Evolutionary conservation across 1,284 basidiomycete species (phyloP), one percentile per base, ranked within the genome.

Genomic region (Rugosomyces carneus): DNA sequence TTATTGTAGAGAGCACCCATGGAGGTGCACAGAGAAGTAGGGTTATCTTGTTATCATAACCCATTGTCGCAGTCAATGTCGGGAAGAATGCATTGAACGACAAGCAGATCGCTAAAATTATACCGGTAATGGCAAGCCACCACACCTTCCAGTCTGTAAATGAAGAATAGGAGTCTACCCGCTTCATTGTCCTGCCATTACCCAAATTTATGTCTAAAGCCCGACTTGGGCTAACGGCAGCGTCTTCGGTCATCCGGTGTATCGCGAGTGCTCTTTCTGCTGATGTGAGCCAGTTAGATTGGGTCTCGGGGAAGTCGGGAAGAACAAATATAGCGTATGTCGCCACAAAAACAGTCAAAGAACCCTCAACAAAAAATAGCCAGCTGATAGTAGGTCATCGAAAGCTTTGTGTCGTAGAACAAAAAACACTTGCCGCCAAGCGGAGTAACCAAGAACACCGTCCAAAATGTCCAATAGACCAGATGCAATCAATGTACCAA

Each of bases 31-130:
- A 87, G 48, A 91, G 71, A 36, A 90, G 58, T 26, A 90, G 68
- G 3, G 85, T 82, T 20, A 81, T 71, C 2, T 79, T 84, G 26
- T 69, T 63, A 54, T 67, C 72, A 63, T 76, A 89, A 10, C 85
- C 84, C 58, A 92, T 69, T 5, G 89, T 91, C 5, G 72, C 74
- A 37, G 67, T 78, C 50, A 84, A 61, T 0, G 84, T 87, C 19
- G 86, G 84, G 69, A 89, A 86, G 64, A 78, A 84, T 13, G 81
- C 81, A 61, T 89, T 89, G 74, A 89, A 91, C 8, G 78, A 81
- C 6, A 90, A 62, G 8, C 81, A 76, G 48, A 87, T 58, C 44
- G 75, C 72, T 60, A 72, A 57, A 11, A 65, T 58, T 3, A 69
- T 72, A 48, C 77, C 52, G 8, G 72, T 64, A n/a, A 76, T 50